Percentiles rank a stretch among this genome's conserved stretches.
phyloP scores from a whole-genome alignment of 2,329 filamentous ascomycete species.

The Paecilomyces variotii region DNA sequence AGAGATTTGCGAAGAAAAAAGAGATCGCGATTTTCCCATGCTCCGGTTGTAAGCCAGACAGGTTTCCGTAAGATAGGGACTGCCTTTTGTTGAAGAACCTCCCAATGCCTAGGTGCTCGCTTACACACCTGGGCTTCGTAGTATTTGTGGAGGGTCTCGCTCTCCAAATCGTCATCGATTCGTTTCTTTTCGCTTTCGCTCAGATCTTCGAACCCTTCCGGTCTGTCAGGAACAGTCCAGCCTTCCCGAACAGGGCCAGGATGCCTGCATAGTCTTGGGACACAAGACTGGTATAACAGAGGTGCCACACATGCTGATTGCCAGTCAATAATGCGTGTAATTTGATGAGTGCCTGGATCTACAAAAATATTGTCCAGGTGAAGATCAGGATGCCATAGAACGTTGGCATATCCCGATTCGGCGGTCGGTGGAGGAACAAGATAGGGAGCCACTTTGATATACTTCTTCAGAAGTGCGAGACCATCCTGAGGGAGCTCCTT shows the following conservation, averaged over 20 bases:
- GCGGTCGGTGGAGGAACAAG: background rate
- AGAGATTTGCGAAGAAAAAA: conserved; percentile 26
- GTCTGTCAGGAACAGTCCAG: conserved; percentile 21
- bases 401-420: no score
- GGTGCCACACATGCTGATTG: conserved; percentile 22
- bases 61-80: conserved; percentile 19
- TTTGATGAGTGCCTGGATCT: conserved; percentile 11
- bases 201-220: conserved; percentile 19
- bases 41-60: conserved; percentile 21
- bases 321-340: conserved; percentile 18
- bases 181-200: conserved; percentile 16
- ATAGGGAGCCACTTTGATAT: background rate
- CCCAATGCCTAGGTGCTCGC: conserved; percentile 20
- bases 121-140: conserved; percentile 24
- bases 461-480: conserved; percentile 14
- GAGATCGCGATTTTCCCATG: conserved; percentile 24
- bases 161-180: conserved; percentile 22
- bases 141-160: conserved; percentile 26
- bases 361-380: conserved; percentile 27
- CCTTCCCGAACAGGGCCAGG: conserved; percentile 19
- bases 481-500: conserved; percentile 15
- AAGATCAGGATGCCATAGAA: conserved; percentile 29
- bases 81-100: conserved; percentile 12
- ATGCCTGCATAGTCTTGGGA: conserved; percentile 24
- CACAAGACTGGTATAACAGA: conserved; percentile 23